Evolutionary conservation across 2,329 filamentous ascomycete genomes (phyloP).

Genomic region (Aspergillus persii): DNA sequence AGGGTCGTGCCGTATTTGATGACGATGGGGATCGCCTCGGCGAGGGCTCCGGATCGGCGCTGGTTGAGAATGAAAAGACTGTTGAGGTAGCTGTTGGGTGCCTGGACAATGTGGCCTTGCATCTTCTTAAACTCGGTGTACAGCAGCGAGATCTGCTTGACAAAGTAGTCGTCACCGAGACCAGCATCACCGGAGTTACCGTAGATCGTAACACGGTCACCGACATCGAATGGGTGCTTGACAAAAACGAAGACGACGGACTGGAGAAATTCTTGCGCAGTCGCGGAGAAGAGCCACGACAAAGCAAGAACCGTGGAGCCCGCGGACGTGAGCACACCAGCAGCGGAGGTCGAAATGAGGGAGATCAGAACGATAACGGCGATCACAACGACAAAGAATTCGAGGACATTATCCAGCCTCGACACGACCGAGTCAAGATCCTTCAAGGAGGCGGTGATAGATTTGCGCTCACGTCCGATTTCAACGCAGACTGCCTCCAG

Average conservation of each 20-base stretch:
- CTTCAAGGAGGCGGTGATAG: slow-evolving; percentile 90
- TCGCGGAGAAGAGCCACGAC: slow-evolving; percentile 89
- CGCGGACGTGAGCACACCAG: slow-evolving; percentile 83
- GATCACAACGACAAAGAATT: slow-evolving; percentile 80
- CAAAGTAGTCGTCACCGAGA: slow-evolving; percentile 89
- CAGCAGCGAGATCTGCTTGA: slow-evolving; percentile 87
- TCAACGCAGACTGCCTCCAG: slow-evolving; percentile 91
- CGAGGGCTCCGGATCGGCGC: slow-evolving; percentile 80
- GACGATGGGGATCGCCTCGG: slow-evolving; percentile 78
- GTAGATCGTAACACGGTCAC: slow-evolving; percentile 87
- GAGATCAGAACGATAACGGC: slow-evolving; percentile 83
- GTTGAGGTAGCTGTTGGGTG: slow-evolving; percentile 91
- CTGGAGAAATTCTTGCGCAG: slow-evolving; percentile 90
- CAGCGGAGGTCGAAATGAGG: slow-evolving; percentile 85
- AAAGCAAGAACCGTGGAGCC: slow-evolving; percentile 84
- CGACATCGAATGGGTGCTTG: slow-evolving; percentile 96
- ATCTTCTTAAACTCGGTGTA: slow-evolving; percentile 99
- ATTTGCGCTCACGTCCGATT: slow-evolving; percentile 90
- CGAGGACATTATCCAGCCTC: slow-evolving; percentile 84
- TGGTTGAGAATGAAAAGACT: slow-evolving; percentile 94
- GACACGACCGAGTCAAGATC: slow-evolving; percentile 90
- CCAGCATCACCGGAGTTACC: slow-evolving; percentile 79
- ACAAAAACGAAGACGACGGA: slow-evolving; percentile 94
- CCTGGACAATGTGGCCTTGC: slow-evolving; percentile 93
- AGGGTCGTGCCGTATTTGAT: slow-evolving; percentile 87